These are phyloP conservation scores for Emericellopsis terricola DNA, from an alignment of 495 filamentous ascomycete species.

Conservation along the genomic window DNA sequence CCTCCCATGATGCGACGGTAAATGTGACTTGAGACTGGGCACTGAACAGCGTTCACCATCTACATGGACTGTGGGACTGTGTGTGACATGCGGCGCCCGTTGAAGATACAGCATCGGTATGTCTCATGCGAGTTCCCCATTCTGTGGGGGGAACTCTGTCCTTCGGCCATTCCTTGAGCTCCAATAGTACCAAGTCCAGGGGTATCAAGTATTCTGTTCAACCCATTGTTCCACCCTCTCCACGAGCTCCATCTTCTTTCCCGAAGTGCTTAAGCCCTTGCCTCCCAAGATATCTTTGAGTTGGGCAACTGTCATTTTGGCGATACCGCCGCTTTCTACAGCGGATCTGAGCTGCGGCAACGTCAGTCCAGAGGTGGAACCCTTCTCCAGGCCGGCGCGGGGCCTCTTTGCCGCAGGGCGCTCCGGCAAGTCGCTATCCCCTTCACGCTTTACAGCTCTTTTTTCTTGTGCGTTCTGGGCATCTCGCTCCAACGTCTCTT, in stretches of 20 bases:
- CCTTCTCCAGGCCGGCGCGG: conserved; percentile 13
- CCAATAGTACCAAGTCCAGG: no score
- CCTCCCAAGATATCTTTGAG: conserved; percentile 48
- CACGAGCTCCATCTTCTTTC: conserved; percentile 66
- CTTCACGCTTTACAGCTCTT: conserved; percentile 24
- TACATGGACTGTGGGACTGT: no score
- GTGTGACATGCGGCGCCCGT: no score
- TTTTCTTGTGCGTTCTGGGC: conserved; percentile 14
- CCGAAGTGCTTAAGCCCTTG: conserved; percentile 40
- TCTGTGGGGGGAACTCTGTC: no score
- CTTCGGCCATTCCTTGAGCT: no score
- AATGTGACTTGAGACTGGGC: no score
- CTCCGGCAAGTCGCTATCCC: conserved; percentile 18
- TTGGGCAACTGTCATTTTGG: conserved; percentile 52
- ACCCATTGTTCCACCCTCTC: conserved; percentile 64
- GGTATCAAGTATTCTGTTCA: conserved; percentile 34
- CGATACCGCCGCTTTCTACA: conserved; percentile 39
- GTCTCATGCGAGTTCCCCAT: no score
- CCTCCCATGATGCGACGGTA: no score
- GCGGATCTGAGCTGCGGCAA: conserved; percentile 39
- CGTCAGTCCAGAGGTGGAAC: conserved; percentile 16
- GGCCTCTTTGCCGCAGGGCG: conserved; percentile 19
- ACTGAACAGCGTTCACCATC: no score
- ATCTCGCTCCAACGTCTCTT: conserved; percentile 39
- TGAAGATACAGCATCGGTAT: no score